Percentiles rank a stretch among this genome's conserved stretches.
phyloP scores from a whole-genome alignment of 2,329 filamentous ascomycete species.

The Macrophomina tecta region DNA sequence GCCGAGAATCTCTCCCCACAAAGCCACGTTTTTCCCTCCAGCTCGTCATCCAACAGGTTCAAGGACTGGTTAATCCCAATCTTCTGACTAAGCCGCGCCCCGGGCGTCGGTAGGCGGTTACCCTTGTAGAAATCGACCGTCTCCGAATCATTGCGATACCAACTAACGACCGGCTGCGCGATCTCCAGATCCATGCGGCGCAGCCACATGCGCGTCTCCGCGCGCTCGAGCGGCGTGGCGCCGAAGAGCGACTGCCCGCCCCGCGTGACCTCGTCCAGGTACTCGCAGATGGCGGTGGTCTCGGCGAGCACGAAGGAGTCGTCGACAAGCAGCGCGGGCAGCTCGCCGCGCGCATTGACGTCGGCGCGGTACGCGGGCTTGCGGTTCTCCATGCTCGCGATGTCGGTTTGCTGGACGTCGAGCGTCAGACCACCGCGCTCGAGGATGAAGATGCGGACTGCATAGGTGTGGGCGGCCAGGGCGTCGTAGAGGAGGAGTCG shows the following conservation, averaged over 20 bases:
- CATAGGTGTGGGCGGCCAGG: not conserved
- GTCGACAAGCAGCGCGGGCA: slow-evolving; percentile 63
- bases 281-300: slow-evolving; percentile 19
- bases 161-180: not conserved
- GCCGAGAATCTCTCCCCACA: not conserved
- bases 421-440: slow-evolving; percentile 4
- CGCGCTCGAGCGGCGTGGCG: not conserved
- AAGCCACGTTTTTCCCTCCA: slow-evolving; percentile 10
- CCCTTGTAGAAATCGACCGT: not conserved
- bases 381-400: slow-evolving; percentile 17
- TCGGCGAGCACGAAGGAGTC: slow-evolving; percentile 55
- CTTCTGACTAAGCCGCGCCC: not conserved
- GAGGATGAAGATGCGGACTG: slow-evolving; percentile 17
- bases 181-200: slow-evolving; percentile 17
- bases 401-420: not conserved
- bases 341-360: slow-evolving; percentile 10
- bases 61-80: not conserved
- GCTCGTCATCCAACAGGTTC: not conserved
- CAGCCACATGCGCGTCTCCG: slow-evolving; percentile 22
- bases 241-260: not conserved
- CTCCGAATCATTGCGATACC: not conserved
- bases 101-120: not conserved
- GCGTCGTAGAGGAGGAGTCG: slow-evolving; percentile 1
- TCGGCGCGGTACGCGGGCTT: slow-evolving; percentile 9
- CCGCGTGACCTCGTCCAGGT: slow-evolving; percentile 18